Evolutionary conservation across 441 rosid species (phyloP), one percentile per base, ranked within the genome.

Genomic region (Eutrema salsugineum): DNA sequence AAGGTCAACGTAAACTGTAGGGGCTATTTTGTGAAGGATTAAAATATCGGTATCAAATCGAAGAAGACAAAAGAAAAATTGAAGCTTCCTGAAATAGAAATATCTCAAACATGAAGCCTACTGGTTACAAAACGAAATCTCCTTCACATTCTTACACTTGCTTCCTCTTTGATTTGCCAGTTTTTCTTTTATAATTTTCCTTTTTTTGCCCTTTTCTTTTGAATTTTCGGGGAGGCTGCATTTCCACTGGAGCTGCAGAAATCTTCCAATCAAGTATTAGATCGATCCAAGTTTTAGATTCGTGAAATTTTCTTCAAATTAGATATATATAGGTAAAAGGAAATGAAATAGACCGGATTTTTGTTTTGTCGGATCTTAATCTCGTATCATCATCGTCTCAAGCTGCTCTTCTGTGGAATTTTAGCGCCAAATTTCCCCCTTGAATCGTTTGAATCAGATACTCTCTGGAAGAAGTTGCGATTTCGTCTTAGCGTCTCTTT

Each of bases 181-280:
- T 15, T n/a, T 32, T 30, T 49, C 8, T 24, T 64, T 47, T 63
- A 27, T 27, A 27, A 27, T 5, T 27, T 32, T 54, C 36, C 11
- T 22, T 30, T 47, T 27, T 24, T 9, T n/a, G 15, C 15, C 22
- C 6, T 24, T 64, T 47, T 48, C 1, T 0, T 65, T 38, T 47
- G 36, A 8, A 46, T 20, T 46, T 57, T 47, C 11, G 48, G 27
- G 48, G 19, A 46, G 48, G 58, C 48, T 42, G 48, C 49, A 58
- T 46, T 59, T 56, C 71, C 24, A 35, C n/a, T 44, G 48, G 36
- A 69, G 56, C 73, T 69, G 66, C 57, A 33, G 35, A 22, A 54
- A 69, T 56, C 50, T 69, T 57, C 57, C 17, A n/a, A 42, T 56
- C 55, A 43, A 46, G 8, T 65, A 50, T 15, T 30, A 57, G 65